Evolutionary conservation across 2,329 filamentous ascomycete genomes (phyloP), one percentile per base, ranked within the genome.

Genomic region (Epichloe typhina): DNA sequence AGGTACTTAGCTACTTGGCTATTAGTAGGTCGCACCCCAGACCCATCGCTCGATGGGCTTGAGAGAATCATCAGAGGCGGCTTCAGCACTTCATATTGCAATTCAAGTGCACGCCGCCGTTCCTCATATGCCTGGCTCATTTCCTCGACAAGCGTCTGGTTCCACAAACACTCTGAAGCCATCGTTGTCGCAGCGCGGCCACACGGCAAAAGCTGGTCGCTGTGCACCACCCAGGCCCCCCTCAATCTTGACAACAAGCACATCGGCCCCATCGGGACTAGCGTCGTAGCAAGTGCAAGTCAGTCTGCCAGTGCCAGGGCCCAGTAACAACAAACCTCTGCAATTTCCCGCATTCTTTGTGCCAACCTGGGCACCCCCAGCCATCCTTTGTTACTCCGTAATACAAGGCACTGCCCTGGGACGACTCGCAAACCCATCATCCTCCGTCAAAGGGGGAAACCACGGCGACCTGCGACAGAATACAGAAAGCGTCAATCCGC

Each of bases 271-370:
- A 48, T 47, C 23, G 17, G 51, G 57, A 31, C 54, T 60, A 55
- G 56, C 52, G 41, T 50, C 58, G 53, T 48, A 54, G 54, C 57
- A 55, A 46, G 50, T 55, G 54, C 57, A 55, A 46, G 50, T 55
- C 58, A 19, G 33, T 23, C 12, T 31, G 26, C 26, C 7, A 31
- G 26, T 9, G 26, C 17, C 11, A 46, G 33, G 31, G 53, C 56
- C 54, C 55, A 57, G 58, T 62, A 57, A 58, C 59, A 59, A 57
- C 62, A 65, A 60, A 44, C 57, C 47, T 59, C 56, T 59, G 63
- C 62, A 67, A 67, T 67, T 67, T 67, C 65, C 62, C 64, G 50
- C 64, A 62, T 62, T 62, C 58, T 57, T 59, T 53, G 51, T 55
- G 53, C 51, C 46, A 23, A 58, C 49, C 37, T 26, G 5, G 23